A percentile compares a stretch with the other conserved stretches of the same genome.
Evolutionary conservation across 805 yeast genomes (phyloP).

Genomic region (Groenewaldozyma tartarivorans): DNA sequence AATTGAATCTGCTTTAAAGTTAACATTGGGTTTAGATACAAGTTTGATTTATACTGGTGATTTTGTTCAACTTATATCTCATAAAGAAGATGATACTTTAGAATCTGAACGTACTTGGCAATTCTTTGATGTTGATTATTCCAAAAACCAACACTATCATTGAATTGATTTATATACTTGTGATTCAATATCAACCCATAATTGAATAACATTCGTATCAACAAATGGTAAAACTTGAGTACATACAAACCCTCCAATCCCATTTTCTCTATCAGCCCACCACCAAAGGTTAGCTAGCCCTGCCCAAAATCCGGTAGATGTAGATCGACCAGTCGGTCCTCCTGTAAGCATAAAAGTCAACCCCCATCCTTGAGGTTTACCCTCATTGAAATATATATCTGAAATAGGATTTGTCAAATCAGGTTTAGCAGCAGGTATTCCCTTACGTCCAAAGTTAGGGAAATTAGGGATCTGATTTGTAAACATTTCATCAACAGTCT

Average conservation of each 20-base stretch:
- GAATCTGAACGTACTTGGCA: too few species aligned
- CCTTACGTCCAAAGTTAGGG: too few species aligned
- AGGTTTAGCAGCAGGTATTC: too few species aligned
- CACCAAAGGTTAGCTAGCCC: conserved; percentile 32
- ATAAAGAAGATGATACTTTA: too few species aligned
- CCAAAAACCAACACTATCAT: too few species aligned
- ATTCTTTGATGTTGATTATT: too few species aligned
- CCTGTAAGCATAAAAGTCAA: conserved; percentile 28
- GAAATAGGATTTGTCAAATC: too few species aligned
- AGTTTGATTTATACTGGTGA: conserved; percentile 1
- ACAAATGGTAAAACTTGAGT: conserved; percentile 30
- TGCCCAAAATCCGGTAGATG: conserved; percentile 31
- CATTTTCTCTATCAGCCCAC: conserved; percentile 33
- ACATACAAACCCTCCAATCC: conserved; percentile 28
- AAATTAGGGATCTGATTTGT: too few species aligned
- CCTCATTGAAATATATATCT: too few species aligned
- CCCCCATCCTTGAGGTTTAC: conserved; percentile 39
- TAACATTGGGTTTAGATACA: conserved; percentile 8
- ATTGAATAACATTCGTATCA: conserved; percentile 9
- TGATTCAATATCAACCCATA: conserved; percentile 2
- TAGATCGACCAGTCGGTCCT: conserved; percentile 28
- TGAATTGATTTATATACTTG: conserved; percentile 1
- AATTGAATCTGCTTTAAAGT: conserved; percentile 4
- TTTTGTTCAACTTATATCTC: too few species aligned
- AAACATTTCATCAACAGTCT: too few species aligned